phyloP scores from a whole-genome alignment of 176 grass and related monocot species.

The Paspalum notatum region DNA sequence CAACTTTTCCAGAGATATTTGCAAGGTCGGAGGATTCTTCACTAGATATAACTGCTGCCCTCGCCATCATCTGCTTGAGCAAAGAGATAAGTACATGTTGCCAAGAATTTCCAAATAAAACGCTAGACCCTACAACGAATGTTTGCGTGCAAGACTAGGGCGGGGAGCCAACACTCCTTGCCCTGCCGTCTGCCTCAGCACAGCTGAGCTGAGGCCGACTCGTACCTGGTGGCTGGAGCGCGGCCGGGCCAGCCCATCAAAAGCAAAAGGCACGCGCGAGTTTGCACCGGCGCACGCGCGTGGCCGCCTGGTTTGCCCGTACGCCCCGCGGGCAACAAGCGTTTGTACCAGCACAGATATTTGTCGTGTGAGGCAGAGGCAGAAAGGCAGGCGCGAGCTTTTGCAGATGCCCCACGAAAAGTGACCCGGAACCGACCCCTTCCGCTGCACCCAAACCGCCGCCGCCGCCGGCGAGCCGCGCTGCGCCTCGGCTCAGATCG shows the following conservation, averaged over 20 bases:
- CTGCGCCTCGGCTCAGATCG: neutral
- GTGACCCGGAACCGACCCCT: conserved; percentile 25
- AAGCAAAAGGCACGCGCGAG: neutral
- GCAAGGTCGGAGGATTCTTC: neutral
- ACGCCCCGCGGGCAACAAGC: conserved; percentile 11
- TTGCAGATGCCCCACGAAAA: neutral
- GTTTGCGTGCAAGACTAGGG: too few species aligned
- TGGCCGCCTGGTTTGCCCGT: conserved; percentile 32
- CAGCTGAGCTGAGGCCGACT: neutral
- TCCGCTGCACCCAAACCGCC: neutral
- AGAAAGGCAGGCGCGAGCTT: conserved; percentile 1
- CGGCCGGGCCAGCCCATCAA: neutral
- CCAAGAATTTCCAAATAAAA: too few species aligned
- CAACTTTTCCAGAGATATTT: too few species aligned
- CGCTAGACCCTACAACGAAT: too few species aligned
- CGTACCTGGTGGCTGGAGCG: too few species aligned
- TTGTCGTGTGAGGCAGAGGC: conserved; percentile 27
- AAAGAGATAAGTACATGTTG: too few species aligned
- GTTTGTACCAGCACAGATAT: conserved; percentile 47
- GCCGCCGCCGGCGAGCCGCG: conserved; percentile 34
- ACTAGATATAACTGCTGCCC: neutral
- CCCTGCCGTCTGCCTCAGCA: neutral
- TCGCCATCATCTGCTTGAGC: too few species aligned
- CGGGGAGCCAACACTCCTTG: too few species aligned
- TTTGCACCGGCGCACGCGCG: neutral